Base-by-base conservation (phyloP, 805 yeast species). In the Metschnikowia sp. region DNA sequence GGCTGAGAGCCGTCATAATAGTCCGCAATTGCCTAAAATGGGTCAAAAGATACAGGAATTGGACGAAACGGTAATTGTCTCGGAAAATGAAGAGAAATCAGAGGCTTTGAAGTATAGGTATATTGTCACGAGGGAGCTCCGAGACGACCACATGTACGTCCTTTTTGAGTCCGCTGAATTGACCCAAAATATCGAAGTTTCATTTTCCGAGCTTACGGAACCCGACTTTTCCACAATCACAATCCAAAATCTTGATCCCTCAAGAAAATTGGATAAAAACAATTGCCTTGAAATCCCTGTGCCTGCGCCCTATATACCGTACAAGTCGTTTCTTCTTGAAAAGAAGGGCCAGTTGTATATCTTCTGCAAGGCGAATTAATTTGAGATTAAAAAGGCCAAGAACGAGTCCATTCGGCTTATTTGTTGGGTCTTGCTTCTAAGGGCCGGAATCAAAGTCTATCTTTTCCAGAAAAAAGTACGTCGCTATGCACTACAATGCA, bases 101-200 rank as follows among this genome's bases (percentile, higher is more conserved):
- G 19, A 18, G 6, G 6, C 39, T 28, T 9, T 7, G 29, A 32
- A 39, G 19, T 55, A 55, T 40, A 42, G 38, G 18, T 50, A 48
- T 33, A 40, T 42, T 5, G 22, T 54, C 31, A 41, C 48, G 8
- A 45, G 39, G 31, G 34, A 45, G 28, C 37, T 15, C 11, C 39
- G 40, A 4, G 45, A 33, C 4, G 35, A 35, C 15, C 37, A 50
- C 4, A 36, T 43, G 30, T 37, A 31, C 26, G 32, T 61, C 41
- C 40, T 45, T 8, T 46, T 63, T 34, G 51, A 43, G 34, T 55
- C 60, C 8, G 30, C 49, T 5, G 61, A 62, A 33, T 44, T 59
- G 33, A 47, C 52, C 4, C 47, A 49, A 11, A 18, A 36, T 41
- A 22, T 59, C 15, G 40, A 37, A 11, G 39, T 56, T 22, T n/a